Conservation (phyloP, 805 yeast species). For the Candida boidinii region DNA sequence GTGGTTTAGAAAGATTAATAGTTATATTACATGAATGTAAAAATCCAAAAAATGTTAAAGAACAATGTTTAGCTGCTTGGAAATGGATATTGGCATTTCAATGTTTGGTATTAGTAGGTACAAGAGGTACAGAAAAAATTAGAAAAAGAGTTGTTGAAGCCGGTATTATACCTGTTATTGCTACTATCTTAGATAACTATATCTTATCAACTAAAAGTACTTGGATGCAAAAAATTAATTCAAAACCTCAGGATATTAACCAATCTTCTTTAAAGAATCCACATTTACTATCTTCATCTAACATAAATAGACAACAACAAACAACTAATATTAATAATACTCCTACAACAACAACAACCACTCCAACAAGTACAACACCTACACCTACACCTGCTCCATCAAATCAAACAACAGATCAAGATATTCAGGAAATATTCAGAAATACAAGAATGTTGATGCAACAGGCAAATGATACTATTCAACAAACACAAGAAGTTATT, state of each 20-base stretch:
- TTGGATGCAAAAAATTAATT: too few species aligned
- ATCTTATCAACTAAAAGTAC: constrained; percentile 26
- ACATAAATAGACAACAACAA: constrained; percentile 1
- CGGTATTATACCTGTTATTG: constrained; percentile 83
- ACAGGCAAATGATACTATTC: constrained; percentile 17
- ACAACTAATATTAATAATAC: constrained; percentile 1
- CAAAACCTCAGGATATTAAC: too few species aligned
- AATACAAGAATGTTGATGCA: constrained; percentile 18
- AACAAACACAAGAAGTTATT: constrained; percentile 14
- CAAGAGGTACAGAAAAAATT: constrained; percentile 84
- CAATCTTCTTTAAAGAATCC: too few species aligned
- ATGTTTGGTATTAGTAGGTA: constrained; percentile 83
- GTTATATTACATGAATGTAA: constrained; percentile 80
- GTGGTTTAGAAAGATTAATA: constrained; percentile 85
- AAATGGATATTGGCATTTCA: constrained; percentile 95
- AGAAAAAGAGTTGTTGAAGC: constrained; percentile 84
- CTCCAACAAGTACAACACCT: constrained; percentile 3
- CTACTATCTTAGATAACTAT: constrained; percentile 88
- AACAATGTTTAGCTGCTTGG: constrained; percentile 69
- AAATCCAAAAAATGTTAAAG: constrained; percentile 21
- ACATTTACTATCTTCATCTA: background rate
- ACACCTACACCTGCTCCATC: background rate
- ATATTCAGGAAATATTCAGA: constrained; percentile 17
- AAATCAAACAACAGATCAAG: constrained; percentile 5
- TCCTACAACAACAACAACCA: constrained; percentile 3